Base-by-base conservation (phyloP, 2,329 filamentous ascomycete genomes). In the Phialocephala sp. region DNA sequence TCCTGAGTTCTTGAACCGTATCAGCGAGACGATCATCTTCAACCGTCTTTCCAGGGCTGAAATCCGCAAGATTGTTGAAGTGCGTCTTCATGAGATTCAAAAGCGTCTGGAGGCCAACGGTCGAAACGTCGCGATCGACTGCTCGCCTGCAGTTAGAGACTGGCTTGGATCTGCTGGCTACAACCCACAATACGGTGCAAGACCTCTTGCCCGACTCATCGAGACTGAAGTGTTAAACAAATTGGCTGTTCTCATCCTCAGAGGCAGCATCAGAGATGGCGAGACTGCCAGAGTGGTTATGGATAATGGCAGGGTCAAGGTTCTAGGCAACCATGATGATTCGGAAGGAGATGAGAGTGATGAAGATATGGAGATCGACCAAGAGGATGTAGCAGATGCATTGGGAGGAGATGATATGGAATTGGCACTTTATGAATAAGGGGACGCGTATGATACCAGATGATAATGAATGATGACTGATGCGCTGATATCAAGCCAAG, bases 1-100 rank as follows among this genome's bases (percentile, higher is more conserved):
- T 1, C 95, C 95, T 37, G 95, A 99, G 76, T 99, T 99, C 85
- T 88, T 99, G 71, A 99, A 99, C 85, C 92, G 95, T 77, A 98
- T 99, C 83, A 94, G 88, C 80, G 95, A 91, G 67, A 92, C 90
- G 62, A 94, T 99, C 80, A 97, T 99, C 81, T 99, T 99, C 87
- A 99, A 99, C 84, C 91, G 95, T 57, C 90, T 99, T 63, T 94
- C 92, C 3, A 91, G 89, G 77, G 84, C 80, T 64, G 95, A 99
- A 80, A 99, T 99, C 74, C 90, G 95, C 76, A 93, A 88, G 82
- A 98, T 99, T 76, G 95, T 99, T 67, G 95, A 99, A 76, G 84
- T 99, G 24, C 91, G 95, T 54, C 85, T 99, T 39, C 66, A 69
- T 2, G 95, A 99, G 77, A 94, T 99, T 68, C 95, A 99, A 84